Percentiles rank a stretch among this genome's conserved stretches.
Conservation (phyloP, 208 protist genomes). For the Leishmania arabica region DNA sequence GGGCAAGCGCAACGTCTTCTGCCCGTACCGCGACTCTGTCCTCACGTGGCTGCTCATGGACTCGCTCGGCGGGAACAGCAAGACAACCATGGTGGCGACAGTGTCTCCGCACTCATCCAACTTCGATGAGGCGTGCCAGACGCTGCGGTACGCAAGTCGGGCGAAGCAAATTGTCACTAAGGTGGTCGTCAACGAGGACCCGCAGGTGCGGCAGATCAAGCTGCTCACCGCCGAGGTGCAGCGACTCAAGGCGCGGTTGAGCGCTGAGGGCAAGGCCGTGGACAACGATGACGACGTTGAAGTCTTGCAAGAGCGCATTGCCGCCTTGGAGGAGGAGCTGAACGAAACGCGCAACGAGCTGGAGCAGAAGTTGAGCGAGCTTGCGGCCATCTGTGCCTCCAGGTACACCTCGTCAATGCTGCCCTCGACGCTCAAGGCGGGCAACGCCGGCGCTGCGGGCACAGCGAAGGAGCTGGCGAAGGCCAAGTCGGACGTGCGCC, state of each 20-base stretch:
- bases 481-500: conserved; percentile 32
- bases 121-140: conserved; percentile 93
- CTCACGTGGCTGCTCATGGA: conserved; percentile 92
- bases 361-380: conserved; percentile 39
- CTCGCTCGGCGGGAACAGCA: conserved; percentile 88
- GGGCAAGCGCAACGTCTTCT: conserved; percentile 64
- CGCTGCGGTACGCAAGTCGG: conserved; percentile 90
- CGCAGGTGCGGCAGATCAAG: conserved; percentile 80
- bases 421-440: conserved; percentile 23
- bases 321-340: conserved; percentile 41
- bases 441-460: conserved; percentile 23
- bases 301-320: conserved; percentile 48
- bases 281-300: conserved; percentile 48
- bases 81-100: conserved; percentile 96
- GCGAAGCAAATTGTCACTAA: conserved; percentile 93
- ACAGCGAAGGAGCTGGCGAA: conserved; percentile 42
- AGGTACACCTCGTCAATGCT: conserved; percentile 5
- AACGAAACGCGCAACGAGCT: conserved; percentile 40
- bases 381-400: conserved; percentile 30
- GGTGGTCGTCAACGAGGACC: conserved; percentile 92
- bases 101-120: conserved; percentile 84
- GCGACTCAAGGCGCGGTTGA: conserved; percentile 57
- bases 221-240: conserved; percentile 71
- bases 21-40: conserved; percentile 90
- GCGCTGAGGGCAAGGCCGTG: conserved; percentile 37